Evolutionary conservation across 352 stramenopile species (phyloP).

Genomic region (Peronospora destructor): DNA sequence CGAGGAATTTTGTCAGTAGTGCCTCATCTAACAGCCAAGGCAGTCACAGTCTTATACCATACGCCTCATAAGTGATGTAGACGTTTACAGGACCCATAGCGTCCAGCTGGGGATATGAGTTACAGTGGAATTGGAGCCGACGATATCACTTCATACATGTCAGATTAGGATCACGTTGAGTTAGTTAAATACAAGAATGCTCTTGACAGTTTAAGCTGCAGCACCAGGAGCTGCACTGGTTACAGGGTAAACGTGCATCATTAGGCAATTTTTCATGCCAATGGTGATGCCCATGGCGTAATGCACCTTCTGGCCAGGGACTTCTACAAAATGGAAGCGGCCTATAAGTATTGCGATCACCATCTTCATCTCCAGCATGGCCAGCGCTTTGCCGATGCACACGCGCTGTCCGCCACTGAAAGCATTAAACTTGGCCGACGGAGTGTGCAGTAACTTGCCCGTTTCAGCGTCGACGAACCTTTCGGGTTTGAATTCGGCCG

Average conservation of each 20-base stretch:
- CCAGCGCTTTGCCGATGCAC: constrained; percentile 58
- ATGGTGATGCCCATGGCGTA: constrained; percentile 36
- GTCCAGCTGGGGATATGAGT: too few relatives aligned
- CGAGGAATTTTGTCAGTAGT: neutral
- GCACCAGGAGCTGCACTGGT: constrained; percentile 1
- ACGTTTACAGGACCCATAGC: neutral
- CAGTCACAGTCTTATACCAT: neutral
- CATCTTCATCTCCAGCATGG: constrained; percentile 72
- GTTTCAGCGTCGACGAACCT: constrained; percentile 44
- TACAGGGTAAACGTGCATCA: constrained; percentile 23
- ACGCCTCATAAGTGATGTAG: neutral
- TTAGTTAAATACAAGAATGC: neutral
- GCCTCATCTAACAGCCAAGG: neutral
- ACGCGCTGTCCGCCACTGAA: constrained; percentile 63
- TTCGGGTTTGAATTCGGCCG: constrained; percentile 25
- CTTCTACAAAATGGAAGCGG: constrained; percentile 37
- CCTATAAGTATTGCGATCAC: constrained; percentile 40
- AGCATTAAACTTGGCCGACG: constrained; percentile 53
- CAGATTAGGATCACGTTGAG: neutral
- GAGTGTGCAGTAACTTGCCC: constrained; percentile 29
- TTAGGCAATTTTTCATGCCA: constrained; percentile 31
- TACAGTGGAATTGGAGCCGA: neutral
- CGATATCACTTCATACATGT: neutral
- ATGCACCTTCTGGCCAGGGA: constrained; percentile 25
- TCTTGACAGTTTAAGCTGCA: neutral